Evolutionary conservation across 129 eudicot species (phyloP).

Genomic region (Cynara cardunculus): DNA sequence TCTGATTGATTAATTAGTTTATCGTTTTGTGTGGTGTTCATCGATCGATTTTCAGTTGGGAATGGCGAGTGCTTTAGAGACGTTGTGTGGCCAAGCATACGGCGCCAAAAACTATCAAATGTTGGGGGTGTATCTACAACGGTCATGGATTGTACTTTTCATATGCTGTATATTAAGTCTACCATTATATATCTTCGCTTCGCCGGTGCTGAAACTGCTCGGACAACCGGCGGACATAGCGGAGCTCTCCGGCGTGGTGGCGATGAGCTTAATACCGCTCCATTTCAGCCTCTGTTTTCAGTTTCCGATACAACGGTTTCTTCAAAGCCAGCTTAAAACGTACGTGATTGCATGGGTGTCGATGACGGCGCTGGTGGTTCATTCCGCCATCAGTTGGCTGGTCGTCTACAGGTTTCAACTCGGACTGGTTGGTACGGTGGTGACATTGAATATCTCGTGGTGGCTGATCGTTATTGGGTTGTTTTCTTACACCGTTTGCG

Average conservation of each 20-base stretch:
- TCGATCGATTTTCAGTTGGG: conserved; percentile 44
- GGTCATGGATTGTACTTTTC: conserved; percentile 74
- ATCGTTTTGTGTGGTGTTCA: neutral
- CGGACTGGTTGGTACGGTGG: conserved; percentile 57
- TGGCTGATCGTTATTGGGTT: conserved; percentile 55
- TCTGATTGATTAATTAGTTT: neutral
- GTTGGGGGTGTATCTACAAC: conserved; percentile 82
- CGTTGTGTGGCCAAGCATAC: conserved; percentile 84
- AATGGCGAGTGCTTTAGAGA: conserved; percentile 92
- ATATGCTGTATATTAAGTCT: conserved; percentile 42
- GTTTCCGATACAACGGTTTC: conserved; percentile 74
- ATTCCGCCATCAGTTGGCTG: conserved; percentile 53
- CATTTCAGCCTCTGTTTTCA: conserved; percentile 74
- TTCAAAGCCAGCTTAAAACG: conserved; percentile 79
- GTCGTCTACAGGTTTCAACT: conserved; percentile 39
- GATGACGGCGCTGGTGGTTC: conserved; percentile 45
- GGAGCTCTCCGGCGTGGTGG: conserved; percentile 64
- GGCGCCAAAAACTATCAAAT: conserved; percentile 77
- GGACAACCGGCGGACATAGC: conserved; percentile 77
- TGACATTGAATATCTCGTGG: conserved; percentile 64
- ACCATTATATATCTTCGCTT: conserved; percentile 57
- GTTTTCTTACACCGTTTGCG: conserved; percentile 40
- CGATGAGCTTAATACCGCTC: conserved; percentile 53
- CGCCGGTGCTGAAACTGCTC: conserved; percentile 58
- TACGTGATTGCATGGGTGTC: conserved; percentile 66